Evolutionary conservation across 345 rosid genomes (phyloP), one percentile per base, ranked within the genome.

Genomic region (Aurinia saxatilis): DNA sequence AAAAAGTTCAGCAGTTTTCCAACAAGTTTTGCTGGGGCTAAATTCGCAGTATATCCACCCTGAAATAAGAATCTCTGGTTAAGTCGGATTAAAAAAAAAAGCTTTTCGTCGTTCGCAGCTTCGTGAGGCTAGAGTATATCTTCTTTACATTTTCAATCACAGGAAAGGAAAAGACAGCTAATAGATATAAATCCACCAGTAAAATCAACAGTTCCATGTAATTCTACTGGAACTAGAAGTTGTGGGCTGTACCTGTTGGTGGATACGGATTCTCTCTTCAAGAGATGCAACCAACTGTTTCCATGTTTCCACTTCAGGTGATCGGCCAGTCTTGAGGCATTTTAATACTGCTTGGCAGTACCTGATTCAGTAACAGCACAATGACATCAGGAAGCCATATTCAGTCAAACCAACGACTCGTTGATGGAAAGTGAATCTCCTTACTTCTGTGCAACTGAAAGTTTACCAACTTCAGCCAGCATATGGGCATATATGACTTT

Each of bases 391-490:
- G 76, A 66, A 63, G 36, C 60, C 44, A 29, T 63, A 59, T 21
- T 47, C 16, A 65, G 62, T 57, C 62, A 66, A 44, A 30, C 25
- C 31, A 16, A 71, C 27, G 25, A 71, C n/a, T 25, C 64, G 5
- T 12, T 29, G 18, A 31, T 42, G 54, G 31, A 44, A 49, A 65
- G 60, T 50, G 29, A 57, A 42, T 71, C 34, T 60, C 9, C 99
- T 81, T 84, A 95, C 99, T 86, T 95, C 39, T 84, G 70, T 50
- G 99, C 90, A 60, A 83, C 86, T n/a, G 97, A 79, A 73, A 90
- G 79, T 78, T 75, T 95, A 65, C 99, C 99, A 45, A 90, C 86
- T 83, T 95, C 99, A 63, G 90, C 91, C 59, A 95, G 81, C 99
- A 95, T 95, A 78, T 83, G 71, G n/a, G 99, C 99, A 78, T 95